Evolutionary conservation across 1,284 basidiomycete genomes (phyloP).

Genomic region (Ceratobasidium sp.): DNA sequence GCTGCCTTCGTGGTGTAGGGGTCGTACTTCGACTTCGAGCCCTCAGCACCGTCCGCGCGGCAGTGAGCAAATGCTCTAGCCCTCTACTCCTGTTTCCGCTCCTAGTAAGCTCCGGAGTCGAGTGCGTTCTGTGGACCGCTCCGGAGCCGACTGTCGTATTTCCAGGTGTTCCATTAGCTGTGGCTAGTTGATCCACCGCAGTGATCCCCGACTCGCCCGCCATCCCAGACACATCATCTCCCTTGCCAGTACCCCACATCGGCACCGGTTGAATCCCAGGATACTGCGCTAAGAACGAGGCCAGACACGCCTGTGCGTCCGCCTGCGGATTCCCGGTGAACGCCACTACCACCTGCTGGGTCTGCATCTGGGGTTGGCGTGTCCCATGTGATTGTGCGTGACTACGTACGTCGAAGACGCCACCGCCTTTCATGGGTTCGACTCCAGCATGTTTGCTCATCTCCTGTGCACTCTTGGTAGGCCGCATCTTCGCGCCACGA

Average conservation of each 20-base stretch:
- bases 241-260: conserved; percentile 9
- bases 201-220: neutral
- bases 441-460: conserved; percentile 17
- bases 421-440: neutral
- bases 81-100: conserved; percentile 16
- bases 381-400: neutral
- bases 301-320: conserved; percentile 42
- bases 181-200: neutral
- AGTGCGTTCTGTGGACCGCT: conserved; percentile 12
- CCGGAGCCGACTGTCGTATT: neutral
- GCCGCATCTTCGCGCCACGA: conserved; percentile 2
- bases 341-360: conserved; percentile 30
- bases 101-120: conserved; percentile 24
- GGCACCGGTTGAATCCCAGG: conserved; percentile 37
- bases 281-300: conserved; percentile 43
- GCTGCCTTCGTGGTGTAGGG: conserved; percentile 35
- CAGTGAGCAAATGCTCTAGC: conserved; percentile 34
- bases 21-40: conserved; percentile 41
- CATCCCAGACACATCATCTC: conserved; percentile 6
- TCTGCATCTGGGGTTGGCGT: neutral
- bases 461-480: conserved; percentile 21
- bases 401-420: neutral
- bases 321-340: conserved; percentile 40
- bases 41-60: conserved; percentile 36
- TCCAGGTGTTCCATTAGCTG: neutral